Conservation (phyloP, 805 yeast genomes). For the Helenozyma rhizophorensis region DNA sequence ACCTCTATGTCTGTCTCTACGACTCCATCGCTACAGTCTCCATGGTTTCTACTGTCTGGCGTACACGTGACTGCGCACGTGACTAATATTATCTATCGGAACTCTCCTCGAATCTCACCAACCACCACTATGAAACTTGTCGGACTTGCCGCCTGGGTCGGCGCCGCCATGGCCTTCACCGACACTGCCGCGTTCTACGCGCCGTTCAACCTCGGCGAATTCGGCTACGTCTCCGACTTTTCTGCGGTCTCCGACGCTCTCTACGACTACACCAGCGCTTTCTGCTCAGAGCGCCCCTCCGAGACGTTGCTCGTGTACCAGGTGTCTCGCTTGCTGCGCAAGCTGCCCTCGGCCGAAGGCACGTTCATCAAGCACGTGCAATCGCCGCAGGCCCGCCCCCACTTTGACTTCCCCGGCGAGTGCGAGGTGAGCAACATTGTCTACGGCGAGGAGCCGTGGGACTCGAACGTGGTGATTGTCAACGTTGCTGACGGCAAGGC, state of each 20-base stretch:
- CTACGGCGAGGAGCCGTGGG: slow-evolving; percentile 2
- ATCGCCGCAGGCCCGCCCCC: slow-evolving; percentile 12
- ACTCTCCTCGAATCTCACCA: slow-evolving; percentile 1
- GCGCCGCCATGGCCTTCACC: slow-evolving; percentile 14
- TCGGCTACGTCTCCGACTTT: slow-evolving; percentile 21
- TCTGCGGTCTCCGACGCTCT: slow-evolving; percentile 15
- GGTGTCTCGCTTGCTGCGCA: slow-evolving; percentile 17
- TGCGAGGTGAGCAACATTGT: slow-evolving; percentile 10
- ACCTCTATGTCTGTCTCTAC: no score
- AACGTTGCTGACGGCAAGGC: slow-evolving; percentile 21
- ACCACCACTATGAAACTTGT: slow-evolving; percentile 10
- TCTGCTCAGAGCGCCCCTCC: slow-evolving; percentile 15
- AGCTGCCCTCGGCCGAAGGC: slow-evolving; percentile 2
- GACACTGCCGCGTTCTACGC: slow-evolving; percentile 17
- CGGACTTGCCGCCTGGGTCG: slow-evolving; percentile 12
- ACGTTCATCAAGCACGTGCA: slow-evolving; percentile 14
- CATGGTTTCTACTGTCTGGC: no score
- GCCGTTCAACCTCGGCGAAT: slow-evolving; percentile 4
- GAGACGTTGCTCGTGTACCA: slow-evolving; percentile 23
- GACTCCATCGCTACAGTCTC: no score
- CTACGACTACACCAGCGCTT: slow-evolving; percentile 13
- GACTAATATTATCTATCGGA: slow-evolving; percentile 1
- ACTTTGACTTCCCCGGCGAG: slow-evolving; percentile 8
- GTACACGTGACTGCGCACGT: not conserved
- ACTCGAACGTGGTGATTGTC: slow-evolving; percentile 15